Base-by-base conservation (phyloP, 805 yeast species). In the Tanozyma kutaoensis region DNA sequence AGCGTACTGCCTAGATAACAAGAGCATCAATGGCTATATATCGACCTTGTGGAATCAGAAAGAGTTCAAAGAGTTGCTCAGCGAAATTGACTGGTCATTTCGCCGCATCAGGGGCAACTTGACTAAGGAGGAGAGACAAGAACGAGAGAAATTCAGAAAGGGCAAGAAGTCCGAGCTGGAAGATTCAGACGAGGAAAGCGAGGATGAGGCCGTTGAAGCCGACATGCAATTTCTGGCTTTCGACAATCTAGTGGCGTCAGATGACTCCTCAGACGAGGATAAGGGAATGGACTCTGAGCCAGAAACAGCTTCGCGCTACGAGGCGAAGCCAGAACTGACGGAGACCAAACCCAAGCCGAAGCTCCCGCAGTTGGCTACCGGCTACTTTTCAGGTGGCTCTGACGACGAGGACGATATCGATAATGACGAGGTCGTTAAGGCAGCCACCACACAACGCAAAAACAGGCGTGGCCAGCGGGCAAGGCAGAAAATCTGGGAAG, bases 381-480 rank as follows among this genome's bases (percentile, higher is more conserved):
- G 98, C 4, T 91, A 81, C 50, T 68, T 67, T 33, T 84, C 95
- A 4, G 93, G 84, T 4, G 95, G 79, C 3, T 75, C 81, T 1
- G 93, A 80, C 20, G 72, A 65, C 11, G 76, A 69, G 23, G 57
- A 50, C 25, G 62, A 42, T 12, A 38, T 46, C n/a, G 62, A 54
- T 33, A 43, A 50, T 27, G 75, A 69, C 40, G 47, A 57, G 25
- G 58, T 65, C 8, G 72, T 72, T 5, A 66, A 72, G 30, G 62
- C 58, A 25, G 55, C 63, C 3, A 72, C 75, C 1, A 45, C 67
- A 16, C 64, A 62, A 12, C 68, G 88, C 36, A 84, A 85, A 42
- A 91, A 91, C 50, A 67, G 98, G 55, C 72, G 96, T 50, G 98
- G 98, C 15, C 98, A 91, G 58, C 66, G 97, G 33, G 98, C 96